Conservation (phyloP, 371 early-diverging fungal genomes). For the Actinomortierella ambigua region DNA sequence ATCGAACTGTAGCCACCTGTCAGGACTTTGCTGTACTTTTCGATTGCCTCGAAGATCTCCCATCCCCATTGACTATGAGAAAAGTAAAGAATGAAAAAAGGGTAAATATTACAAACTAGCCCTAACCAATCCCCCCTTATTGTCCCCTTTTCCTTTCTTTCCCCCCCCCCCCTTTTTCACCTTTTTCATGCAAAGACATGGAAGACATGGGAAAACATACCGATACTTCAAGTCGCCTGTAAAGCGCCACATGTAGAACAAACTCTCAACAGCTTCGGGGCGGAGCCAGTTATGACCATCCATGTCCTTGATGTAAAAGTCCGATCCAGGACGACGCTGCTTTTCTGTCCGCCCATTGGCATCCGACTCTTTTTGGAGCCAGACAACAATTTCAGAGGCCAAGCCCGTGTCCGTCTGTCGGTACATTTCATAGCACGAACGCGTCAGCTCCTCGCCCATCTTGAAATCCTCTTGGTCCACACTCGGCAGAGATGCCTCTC, state of each 20-base stretch:
- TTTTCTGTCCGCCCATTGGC: constrained; percentile 29
- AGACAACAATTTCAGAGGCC: constrained; percentile 83
- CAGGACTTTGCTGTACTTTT: constrained; percentile 72
- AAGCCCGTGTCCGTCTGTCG: constrained; percentile 76
- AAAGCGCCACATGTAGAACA: constrained; percentile 83
- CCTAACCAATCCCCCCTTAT: not conserved
- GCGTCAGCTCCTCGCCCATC: constrained; percentile 76
- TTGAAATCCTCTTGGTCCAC: constrained; percentile 61
- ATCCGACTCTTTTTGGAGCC: constrained; percentile 45
- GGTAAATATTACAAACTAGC: no score
- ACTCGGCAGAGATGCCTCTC: not conserved
- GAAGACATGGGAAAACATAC: constrained; percentile 33
- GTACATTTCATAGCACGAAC: constrained; percentile 86
- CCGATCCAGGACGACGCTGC: constrained; percentile 50
- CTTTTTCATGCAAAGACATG: no score
- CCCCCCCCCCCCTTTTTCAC: no score
- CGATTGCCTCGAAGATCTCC: constrained; percentile 85
- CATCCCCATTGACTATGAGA: constrained; percentile 88
- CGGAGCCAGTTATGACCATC: constrained; percentile 78
- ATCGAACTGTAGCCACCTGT: constrained; percentile 81
- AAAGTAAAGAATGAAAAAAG: not conserved
- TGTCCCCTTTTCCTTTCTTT: not conserved
- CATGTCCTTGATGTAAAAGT: constrained; percentile 63
- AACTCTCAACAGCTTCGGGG: constrained; percentile 90
- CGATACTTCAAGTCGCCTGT: constrained; percentile 82